A percentile compares a stretch with the other conserved stretches of the same genome.
These are phyloP conservation scores for Alnus glutinosa DNA, from an alignment of 306 rosid genomes.

Conservation along the genomic window DNA sequence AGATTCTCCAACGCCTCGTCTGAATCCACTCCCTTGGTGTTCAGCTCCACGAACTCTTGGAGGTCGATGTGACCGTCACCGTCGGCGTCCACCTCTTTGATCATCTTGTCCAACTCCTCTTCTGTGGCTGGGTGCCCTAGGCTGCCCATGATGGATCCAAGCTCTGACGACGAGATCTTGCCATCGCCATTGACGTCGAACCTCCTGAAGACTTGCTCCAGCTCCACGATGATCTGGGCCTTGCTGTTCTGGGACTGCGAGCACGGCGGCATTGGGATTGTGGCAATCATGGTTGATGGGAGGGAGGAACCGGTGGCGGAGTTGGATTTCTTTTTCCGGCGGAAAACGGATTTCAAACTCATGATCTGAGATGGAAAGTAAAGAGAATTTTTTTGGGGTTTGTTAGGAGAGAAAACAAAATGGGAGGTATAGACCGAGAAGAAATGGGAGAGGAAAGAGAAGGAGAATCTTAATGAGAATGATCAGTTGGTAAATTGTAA, in stretches of 20 bases:
- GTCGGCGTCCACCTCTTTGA: conserved; percentile 75
- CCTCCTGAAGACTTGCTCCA: conserved; percentile 74
- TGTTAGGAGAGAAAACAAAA: not conserved
- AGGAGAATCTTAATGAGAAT: not conserved
- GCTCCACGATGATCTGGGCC: conserved; percentile 57
- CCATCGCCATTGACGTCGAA: conserved; percentile 94
- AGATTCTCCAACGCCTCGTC: conserved; percentile 70
- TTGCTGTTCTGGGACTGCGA: conserved; percentile 46
- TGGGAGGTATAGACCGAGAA: not conserved
- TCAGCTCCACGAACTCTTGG: conserved; percentile 71
- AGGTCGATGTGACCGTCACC: conserved; percentile 86
- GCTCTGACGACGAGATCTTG: conserved; percentile 80
- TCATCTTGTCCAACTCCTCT: conserved; percentile 65
- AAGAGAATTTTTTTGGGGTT: too few species aligned
- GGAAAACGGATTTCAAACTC: conserved; percentile 72
- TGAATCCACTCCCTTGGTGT: conserved; percentile 79
- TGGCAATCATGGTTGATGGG: not conserved
- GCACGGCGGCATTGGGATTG: conserved; percentile 26
- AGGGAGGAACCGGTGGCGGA: not conserved
- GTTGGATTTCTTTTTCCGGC: conserved; percentile 48
- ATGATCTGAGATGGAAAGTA: conserved; percentile 18
- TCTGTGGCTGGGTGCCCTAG: conserved; percentile 58
- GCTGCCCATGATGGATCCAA: conserved; percentile 70
- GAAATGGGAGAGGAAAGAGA: not conserved
- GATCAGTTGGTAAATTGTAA: not conserved